These are phyloP conservation scores for Collybia sordida DNA, from an alignment of 768 basidiomycete species.

Conservation along the genomic window DNA sequence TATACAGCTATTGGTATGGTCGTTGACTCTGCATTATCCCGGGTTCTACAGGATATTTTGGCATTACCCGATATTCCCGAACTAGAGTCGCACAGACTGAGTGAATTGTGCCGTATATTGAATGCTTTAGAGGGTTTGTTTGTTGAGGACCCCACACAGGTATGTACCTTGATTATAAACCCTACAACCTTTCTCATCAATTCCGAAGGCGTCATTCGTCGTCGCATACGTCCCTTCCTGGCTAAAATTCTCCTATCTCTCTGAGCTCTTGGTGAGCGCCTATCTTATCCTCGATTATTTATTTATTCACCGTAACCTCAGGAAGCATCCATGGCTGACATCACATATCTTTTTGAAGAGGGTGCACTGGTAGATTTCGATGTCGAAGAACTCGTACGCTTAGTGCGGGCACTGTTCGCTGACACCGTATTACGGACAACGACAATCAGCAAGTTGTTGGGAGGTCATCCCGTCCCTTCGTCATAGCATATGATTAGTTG, in stretches of 20 bases:
- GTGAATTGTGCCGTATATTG: conserved; percentile 79
- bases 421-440: conserved; percentile 80
- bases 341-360: conserved; percentile 88
- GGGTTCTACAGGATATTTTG: conserved; percentile 72
- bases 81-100: conserved; percentile 78
- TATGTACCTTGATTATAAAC: conserved; percentile 18
- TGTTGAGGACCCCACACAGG: conserved; percentile 61
- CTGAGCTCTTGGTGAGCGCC: conserved; percentile 78
- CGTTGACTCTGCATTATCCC: conserved; percentile 64
- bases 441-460: conserved; percentile 73
- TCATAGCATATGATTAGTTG: conserved; percentile 5
- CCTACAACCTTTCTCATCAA: not conserved
- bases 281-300: not conserved
- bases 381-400: conserved; percentile 73
- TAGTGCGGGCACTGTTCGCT: conserved; percentile 87
- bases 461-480: conserved; percentile 49
- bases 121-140: conserved; percentile 82
- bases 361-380: conserved; percentile 91
- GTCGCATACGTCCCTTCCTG: conserved; percentile 88
- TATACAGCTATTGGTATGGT: conserved; percentile 70
- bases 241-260: conserved; percentile 94
- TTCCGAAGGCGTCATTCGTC: conserved; percentile 67
- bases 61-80: conserved; percentile 85
- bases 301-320: conserved; percentile 24
- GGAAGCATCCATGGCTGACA: conserved; percentile 92